Base-by-base conservation (phyloP, 257 asterid genomes). In the Solanum microdontum region DNA sequence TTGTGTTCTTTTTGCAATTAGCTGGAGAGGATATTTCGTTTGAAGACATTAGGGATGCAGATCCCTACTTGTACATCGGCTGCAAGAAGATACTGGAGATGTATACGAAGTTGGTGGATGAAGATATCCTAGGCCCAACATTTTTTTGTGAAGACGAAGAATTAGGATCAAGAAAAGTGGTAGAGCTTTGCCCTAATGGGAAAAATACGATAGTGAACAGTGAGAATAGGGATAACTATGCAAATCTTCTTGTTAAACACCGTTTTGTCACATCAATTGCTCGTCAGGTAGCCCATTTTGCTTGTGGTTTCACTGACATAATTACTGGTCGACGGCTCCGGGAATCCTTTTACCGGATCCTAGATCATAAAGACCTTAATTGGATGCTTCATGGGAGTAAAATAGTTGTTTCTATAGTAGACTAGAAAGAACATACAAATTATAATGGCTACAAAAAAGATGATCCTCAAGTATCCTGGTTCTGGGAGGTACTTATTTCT, bases 351-450 rank as follows among this genome's bases (percentile, higher is more conserved):
- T 97, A 94, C 92, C 80, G 62, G 58, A 93, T 92, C 93, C 87
- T 97, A 91, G 91, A 94, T 60, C 92, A 89, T 6, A 94, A 93
- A 90, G 98, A 95, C 90, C 94, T 95, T 87, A 96, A 95, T 87
- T 62, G 87, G 91, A 94, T 97, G 94, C 92, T 97, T 30, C 91
- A 90, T 88, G 99, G 99, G 33, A 94, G 95, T 89, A 95, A 94
- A 83, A 91, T 79, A 83, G 92, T 87, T 83, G 90, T 97, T 88
- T 94, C 96, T 83, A 92, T 93, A 26, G 94, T 94, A 90, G 98
- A 95, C 87, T 97, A 98, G 98, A 95, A 85, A 89, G 95, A 95
- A 40, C 95, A 95, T 90, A 94, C 98, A 3, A 93, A 94, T 34
- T 97, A 92, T 88, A 89, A 90, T 80, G 99, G 98, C 91, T 95